Evolutionary conservation across 2,329 filamentous ascomycete species (phyloP).

Genomic region (Colletotrichum agaves): DNA sequence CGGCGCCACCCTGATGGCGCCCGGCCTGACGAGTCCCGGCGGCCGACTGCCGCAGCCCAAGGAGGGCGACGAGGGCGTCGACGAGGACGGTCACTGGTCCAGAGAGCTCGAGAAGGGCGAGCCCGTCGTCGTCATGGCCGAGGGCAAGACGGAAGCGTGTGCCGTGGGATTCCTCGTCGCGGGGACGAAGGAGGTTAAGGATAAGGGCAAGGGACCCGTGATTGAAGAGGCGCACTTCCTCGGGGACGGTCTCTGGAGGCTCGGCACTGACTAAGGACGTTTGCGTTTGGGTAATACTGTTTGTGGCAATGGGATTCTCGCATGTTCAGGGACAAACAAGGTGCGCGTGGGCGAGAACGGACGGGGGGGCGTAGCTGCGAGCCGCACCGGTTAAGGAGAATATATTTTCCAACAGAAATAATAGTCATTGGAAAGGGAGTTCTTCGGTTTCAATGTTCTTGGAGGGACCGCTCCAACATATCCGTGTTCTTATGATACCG

Average conservation of each 20-base stretch:
- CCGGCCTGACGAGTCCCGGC: slow-evolving; percentile 86
- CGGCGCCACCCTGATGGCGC: slow-evolving; percentile 95
- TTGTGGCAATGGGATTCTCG: not conserved
- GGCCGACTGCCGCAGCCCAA: slow-evolving; percentile 76
- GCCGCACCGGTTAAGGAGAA: no score
- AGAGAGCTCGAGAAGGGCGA: slow-evolving; percentile 81
- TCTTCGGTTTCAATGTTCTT: no score
- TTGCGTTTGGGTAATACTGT: no score
- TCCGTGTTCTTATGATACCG: no score
- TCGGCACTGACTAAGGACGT: slow-evolving; percentile 61
- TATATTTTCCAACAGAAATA: no score
- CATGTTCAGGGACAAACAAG: no score
- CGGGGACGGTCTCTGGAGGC: slow-evolving; percentile 91
- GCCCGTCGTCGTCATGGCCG: slow-evolving; percentile 88
- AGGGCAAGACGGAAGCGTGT: slow-evolving; percentile 93
- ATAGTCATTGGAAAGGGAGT: no score
- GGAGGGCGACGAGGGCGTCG: slow-evolving; percentile 56
- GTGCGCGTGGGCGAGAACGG: no score
- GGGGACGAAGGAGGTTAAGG: slow-evolving; percentile 91
- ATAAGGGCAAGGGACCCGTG: slow-evolving; percentile 91
- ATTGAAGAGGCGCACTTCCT: slow-evolving; percentile 95
- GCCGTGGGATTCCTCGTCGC: slow-evolving; percentile 86
- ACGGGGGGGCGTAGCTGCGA: no score
- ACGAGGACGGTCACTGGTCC: slow-evolving; percentile 66
- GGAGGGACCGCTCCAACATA: no score